Percentiles rank a stretch among this genome's conserved stretches.
Evolutionary conservation across 768 basidiomycete species (phyloP).

Genomic region (Tricholoma matsutake): DNA sequence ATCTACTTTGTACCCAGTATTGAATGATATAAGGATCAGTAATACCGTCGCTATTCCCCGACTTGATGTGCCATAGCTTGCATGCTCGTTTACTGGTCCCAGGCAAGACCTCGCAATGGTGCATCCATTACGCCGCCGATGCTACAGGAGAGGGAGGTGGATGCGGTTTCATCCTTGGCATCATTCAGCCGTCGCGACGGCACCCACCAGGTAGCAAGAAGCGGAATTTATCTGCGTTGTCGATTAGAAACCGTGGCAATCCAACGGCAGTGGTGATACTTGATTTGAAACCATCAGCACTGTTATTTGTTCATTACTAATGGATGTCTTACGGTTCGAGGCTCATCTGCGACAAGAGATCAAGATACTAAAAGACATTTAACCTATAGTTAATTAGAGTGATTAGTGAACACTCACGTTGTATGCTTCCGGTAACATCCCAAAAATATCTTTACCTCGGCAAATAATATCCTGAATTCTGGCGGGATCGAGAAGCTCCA

Average conservation of each 20-base stretch:
- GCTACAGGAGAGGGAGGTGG: not conserved
- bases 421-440: constrained; percentile 63
- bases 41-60: not conserved
- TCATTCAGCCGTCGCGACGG: constrained; percentile 25
- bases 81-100: not conserved
- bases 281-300: not conserved
- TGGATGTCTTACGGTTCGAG: constrained; percentile 44
- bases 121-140: not conserved
- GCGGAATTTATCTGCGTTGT: constrained; percentile 46
- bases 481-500: constrained; percentile 43
- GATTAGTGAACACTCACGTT: constrained; percentile 34
- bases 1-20: not conserved
- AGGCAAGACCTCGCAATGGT: not conserved
- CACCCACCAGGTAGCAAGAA: constrained; percentile 59
- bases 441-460: constrained; percentile 58
- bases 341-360: constrained; percentile 50
- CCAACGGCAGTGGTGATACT: constrained; percentile 47
- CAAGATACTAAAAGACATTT: constrained; percentile 40
- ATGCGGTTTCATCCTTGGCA: not conserved
- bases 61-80: not conserved
- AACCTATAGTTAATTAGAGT: not conserved
- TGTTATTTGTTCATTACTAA: not conserved
- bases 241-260: constrained; percentile 48
- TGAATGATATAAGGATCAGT: not conserved
- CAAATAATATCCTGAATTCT: constrained; percentile 60